A percentile compares a stretch with the other conserved stretches of the same genome.
Evolutionary conservation across 2,329 filamentous ascomycete genomes (phyloP).

Genomic region (Aspergillus melleus): DNA sequence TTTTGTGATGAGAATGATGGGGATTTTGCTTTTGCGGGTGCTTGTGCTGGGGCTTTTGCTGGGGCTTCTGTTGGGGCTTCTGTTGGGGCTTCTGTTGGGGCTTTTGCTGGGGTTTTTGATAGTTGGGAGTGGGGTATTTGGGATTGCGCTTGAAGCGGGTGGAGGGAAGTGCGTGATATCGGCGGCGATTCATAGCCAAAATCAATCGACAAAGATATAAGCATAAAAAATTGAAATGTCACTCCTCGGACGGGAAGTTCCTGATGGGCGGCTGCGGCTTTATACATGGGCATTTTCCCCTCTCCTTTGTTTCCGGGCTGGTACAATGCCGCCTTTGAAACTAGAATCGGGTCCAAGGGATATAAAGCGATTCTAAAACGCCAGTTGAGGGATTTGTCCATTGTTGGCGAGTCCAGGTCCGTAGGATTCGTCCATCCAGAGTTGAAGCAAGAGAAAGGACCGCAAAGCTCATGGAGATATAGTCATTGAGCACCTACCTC

Average conservation of each 20-base stretch:
- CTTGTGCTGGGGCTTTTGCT: neutral
- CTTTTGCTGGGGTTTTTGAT: neutral
- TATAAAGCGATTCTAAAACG: neutral
- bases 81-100: neutral
- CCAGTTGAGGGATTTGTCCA: neutral
- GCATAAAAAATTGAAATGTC: neutral
- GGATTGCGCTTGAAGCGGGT: neutral
- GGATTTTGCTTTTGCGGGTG: neutral
- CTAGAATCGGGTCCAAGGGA: neutral
- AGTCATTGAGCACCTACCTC: conserved; percentile 40
- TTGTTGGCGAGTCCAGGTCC: neutral
- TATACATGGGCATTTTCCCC: neutral
- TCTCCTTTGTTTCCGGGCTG: neutral
- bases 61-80: neutral
- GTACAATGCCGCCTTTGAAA: neutral
- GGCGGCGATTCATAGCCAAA: neutral
- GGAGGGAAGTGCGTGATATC: conserved; percentile 15
- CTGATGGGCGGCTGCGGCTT: neutral
- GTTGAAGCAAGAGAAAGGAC: conserved; percentile 20
- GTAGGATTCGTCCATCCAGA: neutral
- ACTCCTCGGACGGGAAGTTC: neutral
- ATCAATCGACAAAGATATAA: conserved; percentile 6
- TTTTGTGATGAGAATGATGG: neutral
- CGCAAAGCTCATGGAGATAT: conserved; percentile 25
- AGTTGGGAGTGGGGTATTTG: neutral